Evolutionary conservation across 805 yeast species (phyloP), one percentile per base, ranked within the genome.

Genomic region (Nakazawaea pomicola): DNA sequence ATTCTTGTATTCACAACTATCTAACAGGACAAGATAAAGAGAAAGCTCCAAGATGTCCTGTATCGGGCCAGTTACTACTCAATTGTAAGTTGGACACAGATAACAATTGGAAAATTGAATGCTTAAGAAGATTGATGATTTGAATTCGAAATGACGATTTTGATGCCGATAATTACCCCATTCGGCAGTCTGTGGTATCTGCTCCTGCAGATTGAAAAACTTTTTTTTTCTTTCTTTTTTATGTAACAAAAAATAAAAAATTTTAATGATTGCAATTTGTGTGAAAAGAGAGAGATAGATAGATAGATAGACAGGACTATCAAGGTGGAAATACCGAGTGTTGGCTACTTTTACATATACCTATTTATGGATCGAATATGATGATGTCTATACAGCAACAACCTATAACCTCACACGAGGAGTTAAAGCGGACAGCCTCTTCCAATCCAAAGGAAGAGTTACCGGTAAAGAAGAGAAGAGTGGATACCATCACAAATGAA

Each of bases 21-120:
- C 64, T 90, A 33, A 67, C 74, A 21, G 70, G 69, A 35, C 72
- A 65, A 1, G 65, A 61, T 40, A 62, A 65, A 16, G 52, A 55
- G 14, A 64, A 65, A 14, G 85, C 83, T 7, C 90, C 90, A 2
- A 67, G 81, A 47, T 91, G 98, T 56, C 98, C 98, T 0, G 72
- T 85, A 1, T 84, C 96, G 0, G 85, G 89, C 0, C 78, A 72
- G 41, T 74, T 68, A 49, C 63, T 91, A 27, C 57, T 89, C 25
- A 86, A 87, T 6, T 89, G 96, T 57, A 67, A 68, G 46, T 82
- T 24, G 18, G 43, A 76, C 65, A 76, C 77, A 48, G 62, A 67
- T 21, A 74, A 76, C 28, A 73, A 70, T 43, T 87, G 91, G 87
- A 78, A 77, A 38, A 71, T 82, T n/a, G 78, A 74, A 35, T 91